Base-by-base conservation (phyloP, 345 rosid species). In the Noccaea caerulescens region DNA sequence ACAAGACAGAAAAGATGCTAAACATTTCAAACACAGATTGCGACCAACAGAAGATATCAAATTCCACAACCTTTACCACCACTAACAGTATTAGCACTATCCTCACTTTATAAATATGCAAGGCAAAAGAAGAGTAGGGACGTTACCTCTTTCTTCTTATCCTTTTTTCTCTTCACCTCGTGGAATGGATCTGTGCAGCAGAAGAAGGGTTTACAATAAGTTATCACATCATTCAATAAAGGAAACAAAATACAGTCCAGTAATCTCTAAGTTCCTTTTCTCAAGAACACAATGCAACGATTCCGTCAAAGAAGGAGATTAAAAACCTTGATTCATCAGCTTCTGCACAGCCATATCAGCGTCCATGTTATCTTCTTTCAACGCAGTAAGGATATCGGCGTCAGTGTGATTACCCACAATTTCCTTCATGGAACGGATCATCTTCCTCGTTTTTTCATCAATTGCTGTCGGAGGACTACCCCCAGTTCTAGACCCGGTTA, bases 131-230 rank as follows among this genome's bases (percentile, higher is more conserved):
- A 47, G 33, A 4, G 8, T 12, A 43, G 16, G 8, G 14, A 66
- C 13, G 3, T 57, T 83, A 88, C 98, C 95, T 90, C 96, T 78
- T 88, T 90, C 83, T 86, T 88, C 85, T 79, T 84, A 71, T 88
- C 94, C 66, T 77, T 83, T 79, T 68, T 88, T 54, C 95, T 85
- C 82, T 82, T 88, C 41, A 92, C 98, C 80, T 83, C 93, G 62
- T 75, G 95, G 64, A 88, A 92, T 27, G 98, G 86, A 83, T 89
- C 98, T 92, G 85, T n/a, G 3, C 1, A 57, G 13, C 30, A 18
- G 50, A 34, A 14, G 12, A 20, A 39, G 1, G 23, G 27, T 5
- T 62, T 16, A 10, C 1, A 47, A 43, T 5, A 43, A 43, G 6
- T n/a, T 5, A n/a, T 44, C 47, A n/a, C 7, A 44, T 13, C 18